A percentile compares a stretch with the other conserved stretches of the same genome.
Conservation (phyloP, 2,329 filamentous ascomycete species). For the Fusarium solani-melongenae region DNA sequence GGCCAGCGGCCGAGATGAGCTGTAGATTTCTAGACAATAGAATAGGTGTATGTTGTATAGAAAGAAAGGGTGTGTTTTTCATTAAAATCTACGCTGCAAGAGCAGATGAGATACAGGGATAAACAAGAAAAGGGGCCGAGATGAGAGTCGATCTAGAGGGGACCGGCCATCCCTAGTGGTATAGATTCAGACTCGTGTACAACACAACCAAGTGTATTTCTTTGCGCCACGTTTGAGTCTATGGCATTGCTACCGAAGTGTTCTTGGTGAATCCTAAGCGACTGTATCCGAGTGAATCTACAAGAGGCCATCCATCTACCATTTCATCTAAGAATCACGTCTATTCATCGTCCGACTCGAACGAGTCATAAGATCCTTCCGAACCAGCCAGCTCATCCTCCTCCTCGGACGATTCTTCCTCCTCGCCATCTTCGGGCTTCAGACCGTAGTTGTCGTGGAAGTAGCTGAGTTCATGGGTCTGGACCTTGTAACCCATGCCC, state of each 20-base stretch:
- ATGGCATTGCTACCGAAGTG: constrained; percentile 36
- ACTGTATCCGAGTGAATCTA: constrained; percentile 5
- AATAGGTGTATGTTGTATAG: constrained; percentile 4
- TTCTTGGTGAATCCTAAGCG: constrained; percentile 17
- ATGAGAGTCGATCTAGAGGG: constrained; percentile 18
- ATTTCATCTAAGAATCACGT: not conserved
- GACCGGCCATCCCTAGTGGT: constrained; percentile 6
- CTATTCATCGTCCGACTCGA: constrained; percentile 43
- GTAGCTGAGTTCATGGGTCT: constrained; percentile 77
- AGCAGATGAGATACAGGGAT: constrained; percentile 1
- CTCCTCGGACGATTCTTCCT: constrained; percentile 62
- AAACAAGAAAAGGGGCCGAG: constrained; percentile 9
- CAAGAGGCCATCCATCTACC: constrained; percentile 2
- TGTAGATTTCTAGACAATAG: constrained; percentile 58
- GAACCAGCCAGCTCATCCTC: constrained; percentile 50
- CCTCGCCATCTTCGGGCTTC: constrained; percentile 71
- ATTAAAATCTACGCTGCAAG: not conserved
- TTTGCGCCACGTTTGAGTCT: constrained; percentile 16
- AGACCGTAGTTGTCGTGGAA: constrained; percentile 94
- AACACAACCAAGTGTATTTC: constrained; percentile 32
- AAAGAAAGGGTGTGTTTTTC: not conserved
- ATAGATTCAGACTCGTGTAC: constrained; percentile 37
- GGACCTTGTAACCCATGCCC: constrained; percentile 80
- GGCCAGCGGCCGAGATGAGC: constrained; percentile 78
- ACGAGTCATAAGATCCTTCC: constrained; percentile 47